Conservation (phyloP, 2,329 filamentous ascomycete species). For the Escovopsis sp. region DNA sequence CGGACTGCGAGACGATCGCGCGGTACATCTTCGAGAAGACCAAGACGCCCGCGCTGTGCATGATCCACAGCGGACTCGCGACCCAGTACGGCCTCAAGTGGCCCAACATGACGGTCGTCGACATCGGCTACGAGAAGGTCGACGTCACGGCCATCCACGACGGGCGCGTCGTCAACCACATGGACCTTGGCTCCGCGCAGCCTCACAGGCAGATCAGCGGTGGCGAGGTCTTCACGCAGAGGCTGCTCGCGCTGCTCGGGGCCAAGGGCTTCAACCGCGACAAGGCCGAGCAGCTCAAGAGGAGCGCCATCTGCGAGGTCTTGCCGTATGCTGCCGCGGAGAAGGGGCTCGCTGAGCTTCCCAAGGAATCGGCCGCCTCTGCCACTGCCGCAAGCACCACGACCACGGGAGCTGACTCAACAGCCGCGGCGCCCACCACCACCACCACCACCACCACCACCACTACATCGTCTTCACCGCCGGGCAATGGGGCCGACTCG, state of each 20-base stretch:
- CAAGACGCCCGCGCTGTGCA: constrained; percentile 77
- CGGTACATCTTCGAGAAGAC: constrained; percentile 97
- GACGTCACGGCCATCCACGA: constrained; percentile 86
- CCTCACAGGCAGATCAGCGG: constrained; percentile 45
- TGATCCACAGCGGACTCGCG: constrained; percentile 79
- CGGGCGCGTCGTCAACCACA: constrained; percentile 55
- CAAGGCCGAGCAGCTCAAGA: constrained; percentile 58
- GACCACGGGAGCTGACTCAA: constrained; percentile 10
- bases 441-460: no score
- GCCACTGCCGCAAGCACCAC: constrained; percentile 13
- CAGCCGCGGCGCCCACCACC: constrained; percentile 20
- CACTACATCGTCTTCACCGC: constrained; percentile 14
- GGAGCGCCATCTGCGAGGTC: constrained; percentile 50
- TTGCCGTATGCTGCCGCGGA: constrained; percentile 36
- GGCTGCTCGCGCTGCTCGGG: constrained; percentile 51
- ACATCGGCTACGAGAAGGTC: constrained; percentile 83
- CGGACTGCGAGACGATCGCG: constrained; percentile 73
- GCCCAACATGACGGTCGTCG: constrained; percentile 69
- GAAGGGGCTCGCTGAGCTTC: constrained; percentile 33
- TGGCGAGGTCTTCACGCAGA: constrained; percentile 72
- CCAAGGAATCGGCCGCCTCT: constrained; percentile 18
- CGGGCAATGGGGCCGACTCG: constrained; percentile 11
- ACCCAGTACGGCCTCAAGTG: constrained; percentile 68
- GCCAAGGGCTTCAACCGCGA: constrained; percentile 43
- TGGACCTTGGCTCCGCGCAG: constrained; percentile 40